Percentiles rank a stretch among this genome's conserved stretches.
These are phyloP conservation scores for Vachellia collinsii DNA, from an alignment of 306 rosid species.

Conservation along the genomic window DNA sequence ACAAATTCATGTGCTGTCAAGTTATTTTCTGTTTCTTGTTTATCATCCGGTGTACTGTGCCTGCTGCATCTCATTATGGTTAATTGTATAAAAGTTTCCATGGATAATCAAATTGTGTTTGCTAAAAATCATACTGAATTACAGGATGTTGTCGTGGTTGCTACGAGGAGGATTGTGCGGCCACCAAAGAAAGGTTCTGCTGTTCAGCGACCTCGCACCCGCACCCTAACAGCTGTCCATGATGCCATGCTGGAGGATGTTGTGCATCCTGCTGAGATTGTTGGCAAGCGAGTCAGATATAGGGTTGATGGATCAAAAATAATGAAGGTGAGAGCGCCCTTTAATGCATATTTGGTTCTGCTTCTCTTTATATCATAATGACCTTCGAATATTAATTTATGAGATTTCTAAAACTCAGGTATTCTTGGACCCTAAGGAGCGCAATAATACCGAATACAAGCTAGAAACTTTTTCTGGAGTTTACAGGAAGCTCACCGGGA, in stretches of 20 bases:
- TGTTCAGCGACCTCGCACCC: conserved; percentile 63
- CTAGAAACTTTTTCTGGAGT: conserved; percentile 63
- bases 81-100: not conserved
- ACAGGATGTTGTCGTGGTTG: conserved; percentile 65
- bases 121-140: conserved; percentile 3
- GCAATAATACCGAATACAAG: conserved; percentile 71
- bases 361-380: not conserved
- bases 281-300: conserved; percentile 68
- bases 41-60: not conserved
- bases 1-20: not conserved
- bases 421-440: conserved; percentile 66
- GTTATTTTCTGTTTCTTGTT: not conserved
- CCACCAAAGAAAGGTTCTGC: conserved; percentile 81
- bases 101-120: not conserved
- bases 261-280: conserved; percentile 79
- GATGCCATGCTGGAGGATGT: conserved; percentile 67
- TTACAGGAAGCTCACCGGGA: conserved; percentile 65
- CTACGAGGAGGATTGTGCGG: conserved; percentile 63
- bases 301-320: conserved; percentile 73
- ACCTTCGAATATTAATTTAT: not conserved
- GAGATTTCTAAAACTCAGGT: conserved; percentile 37
- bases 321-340: conserved; percentile 53
- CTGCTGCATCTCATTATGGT: not conserved
- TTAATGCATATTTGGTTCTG: not conserved
- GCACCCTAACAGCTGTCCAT: conserved; percentile 66